A percentile compares a stretch with the other conserved stretches of the same genome.
Evolutionary conservation across 192 early-diverging fungal species (phyloP).

Genomic region (Coemansia reversa): DNA sequence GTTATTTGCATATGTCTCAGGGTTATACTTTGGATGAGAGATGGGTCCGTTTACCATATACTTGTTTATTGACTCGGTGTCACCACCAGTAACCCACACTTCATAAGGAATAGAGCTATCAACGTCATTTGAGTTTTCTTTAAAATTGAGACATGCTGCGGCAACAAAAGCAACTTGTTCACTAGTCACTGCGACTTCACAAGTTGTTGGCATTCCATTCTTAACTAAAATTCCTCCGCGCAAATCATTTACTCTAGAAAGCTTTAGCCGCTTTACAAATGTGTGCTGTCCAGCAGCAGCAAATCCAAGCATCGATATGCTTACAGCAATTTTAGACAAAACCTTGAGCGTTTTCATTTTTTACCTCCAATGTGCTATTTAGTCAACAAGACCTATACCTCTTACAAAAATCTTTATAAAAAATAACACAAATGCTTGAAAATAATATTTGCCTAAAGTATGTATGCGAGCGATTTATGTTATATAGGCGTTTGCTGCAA

Average conservation of each 20-base stretch:
- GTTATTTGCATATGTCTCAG: slow-evolving; percentile 39
- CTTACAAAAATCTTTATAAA: no score
- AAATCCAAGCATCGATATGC: background rate
- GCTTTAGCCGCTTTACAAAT: slow-evolving; percentile 29
- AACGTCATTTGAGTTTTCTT: slow-evolving; percentile 12
- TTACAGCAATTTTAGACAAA: slow-evolving; percentile 12
- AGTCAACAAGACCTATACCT: no score
- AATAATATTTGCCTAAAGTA: no score
- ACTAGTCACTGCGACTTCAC: slow-evolving; percentile 45
- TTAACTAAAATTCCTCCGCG: slow-evolving; percentile 34
- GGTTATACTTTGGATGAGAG: slow-evolving; percentile 35
- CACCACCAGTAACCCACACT: slow-evolving; percentile 27
- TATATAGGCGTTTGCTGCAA: no score
- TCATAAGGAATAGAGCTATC: slow-evolving; percentile 23
- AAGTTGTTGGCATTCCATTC: slow-evolving; percentile 31
- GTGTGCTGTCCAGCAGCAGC: slow-evolving; percentile 46
- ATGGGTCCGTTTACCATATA: slow-evolving; percentile 15
- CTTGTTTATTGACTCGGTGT: slow-evolving; percentile 19
- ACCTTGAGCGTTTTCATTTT: background rate
- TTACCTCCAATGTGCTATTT: no score
- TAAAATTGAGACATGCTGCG: slow-evolving; percentile 32
- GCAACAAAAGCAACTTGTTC: slow-evolving; percentile 40
- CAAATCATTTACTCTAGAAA: slow-evolving; percentile 12
- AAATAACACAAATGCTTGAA: no score
- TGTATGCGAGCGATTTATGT: no score